Evolutionary conservation across 2,329 filamentous ascomycete species (phyloP), one percentile per base, ranked within the genome.

Genomic region (Amylocarpus encephaloides): DNA sequence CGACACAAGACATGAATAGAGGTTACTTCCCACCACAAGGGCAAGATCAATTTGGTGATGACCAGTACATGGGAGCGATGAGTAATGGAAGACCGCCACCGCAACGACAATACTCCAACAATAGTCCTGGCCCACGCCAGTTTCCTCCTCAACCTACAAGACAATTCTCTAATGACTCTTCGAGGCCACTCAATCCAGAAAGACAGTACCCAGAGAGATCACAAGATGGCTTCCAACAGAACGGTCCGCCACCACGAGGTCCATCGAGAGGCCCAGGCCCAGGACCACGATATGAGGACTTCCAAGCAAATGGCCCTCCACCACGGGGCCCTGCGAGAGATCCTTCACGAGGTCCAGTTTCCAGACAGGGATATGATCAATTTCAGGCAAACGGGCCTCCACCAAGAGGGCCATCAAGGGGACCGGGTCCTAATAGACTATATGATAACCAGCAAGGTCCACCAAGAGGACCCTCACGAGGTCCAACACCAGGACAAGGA

Each of bases 81-180:
- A 50, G 47, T 42, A 50, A 57, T 40, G 46, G 30, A 36, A 43
- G 51, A 33, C 51, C 53, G 32, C 51, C 49, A 45, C 56, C 53
- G 10, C 52, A 57, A 49, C 42, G 56, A 12, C 58, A 60, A 45
- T 59, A 53, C 36, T 48, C 59, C 1, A 52, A 59, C 30, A 55
- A 57, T 9, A 57, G 57, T 43, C 34, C 46, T 10, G 56, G 57
- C 42, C 34, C 46, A 12, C 54, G 53, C 38, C 51, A 52, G 36
- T 58, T 56, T 38, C 54, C 55, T 13, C 49, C 53, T 10, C 43
- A 51, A 44, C 54, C 59, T 26, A 45, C 50, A 30, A 55, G 57
- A 19, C 58, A 62, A 44, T 63, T 58, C 26, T 61, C 61, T 5
- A 46, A 46, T n/a, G 59, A 59, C 16, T 58, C 60, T 6, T 42